A percentile compares a stretch with the other conserved stretches of the same genome.
Conservation (phyloP, 495 filamentous ascomycete genomes). For the Physcia stellaris region DNA sequence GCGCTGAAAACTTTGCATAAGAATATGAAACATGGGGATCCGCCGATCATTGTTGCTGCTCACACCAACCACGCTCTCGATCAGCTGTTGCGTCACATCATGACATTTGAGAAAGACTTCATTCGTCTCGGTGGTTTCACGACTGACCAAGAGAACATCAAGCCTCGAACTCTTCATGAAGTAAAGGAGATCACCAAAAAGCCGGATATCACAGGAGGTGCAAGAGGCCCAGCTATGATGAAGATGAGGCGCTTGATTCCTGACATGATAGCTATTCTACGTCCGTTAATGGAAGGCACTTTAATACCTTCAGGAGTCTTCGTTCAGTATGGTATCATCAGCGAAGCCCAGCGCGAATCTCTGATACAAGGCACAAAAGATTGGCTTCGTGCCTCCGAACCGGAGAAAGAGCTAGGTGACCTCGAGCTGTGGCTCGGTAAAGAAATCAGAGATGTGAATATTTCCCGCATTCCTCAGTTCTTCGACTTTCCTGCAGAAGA, state of each 20-base stretch:
- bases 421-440: conserved; percentile 53
- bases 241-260: conserved; percentile 31
- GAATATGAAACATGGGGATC: conserved; percentile 43
- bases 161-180: conserved; percentile 50
- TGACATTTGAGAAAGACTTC: conserved; percentile 49
- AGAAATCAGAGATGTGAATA: conserved; percentile 25
- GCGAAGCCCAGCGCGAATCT: conserved; percentile 43
- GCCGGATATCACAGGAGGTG: conserved; percentile 20
- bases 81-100: conserved; percentile 59
- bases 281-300: conserved; percentile 23
- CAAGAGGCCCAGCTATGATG: conserved; percentile 19
- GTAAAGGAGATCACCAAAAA: conserved; percentile 26
- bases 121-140: conserved; percentile 68
- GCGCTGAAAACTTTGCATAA: conserved; percentile 55
- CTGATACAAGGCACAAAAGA: conserved; percentile 37
- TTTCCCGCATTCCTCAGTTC: conserved; percentile 25
- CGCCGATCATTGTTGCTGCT: conserved; percentile 65
- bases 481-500: conserved; percentile 45
- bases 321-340: conserved; percentile 43
- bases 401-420: conserved; percentile 26
- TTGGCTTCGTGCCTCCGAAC: conserved; percentile 30
- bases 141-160: conserved; percentile 50
- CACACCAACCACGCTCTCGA: conserved; percentile 94
- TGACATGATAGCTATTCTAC: conserved; percentile 33
- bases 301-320: conserved; percentile 35